Conservation (phyloP, 257 asterid genomes). For the Scutellaria baicalensis region DNA sequence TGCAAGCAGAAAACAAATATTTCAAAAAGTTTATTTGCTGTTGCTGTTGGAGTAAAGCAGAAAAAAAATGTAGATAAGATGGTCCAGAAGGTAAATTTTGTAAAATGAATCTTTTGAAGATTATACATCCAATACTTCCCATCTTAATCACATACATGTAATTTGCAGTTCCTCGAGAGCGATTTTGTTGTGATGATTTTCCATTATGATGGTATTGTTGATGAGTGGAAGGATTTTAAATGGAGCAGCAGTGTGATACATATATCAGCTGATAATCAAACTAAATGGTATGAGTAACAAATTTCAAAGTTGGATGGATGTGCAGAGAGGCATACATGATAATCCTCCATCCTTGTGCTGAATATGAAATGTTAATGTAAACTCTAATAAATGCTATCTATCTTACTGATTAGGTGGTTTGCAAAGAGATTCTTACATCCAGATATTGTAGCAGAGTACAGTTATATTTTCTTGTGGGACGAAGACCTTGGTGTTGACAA, state of each 20-base stretch:
- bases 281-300: conserved; percentile 56
- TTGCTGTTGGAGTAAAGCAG: conserved; percentile 75
- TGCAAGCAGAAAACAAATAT: conserved; percentile 35
- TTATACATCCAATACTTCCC: background rate
- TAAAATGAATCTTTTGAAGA: background rate
- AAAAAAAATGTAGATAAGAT: conserved; percentile 52
- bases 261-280: conserved; percentile 64
- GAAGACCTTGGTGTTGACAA: conserved; percentile 79
- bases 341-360: no score
- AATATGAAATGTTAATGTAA: background rate
- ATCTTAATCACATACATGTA: background rate
- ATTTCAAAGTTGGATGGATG: background rate
- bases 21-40: conserved; percentile 50
- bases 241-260: conserved; percentile 68
- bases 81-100: conserved; percentile 50
- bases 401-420: conserved; percentile 55
- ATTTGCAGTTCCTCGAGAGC: conserved; percentile 55
- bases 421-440: conserved; percentile 81
- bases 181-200: conserved; percentile 79
- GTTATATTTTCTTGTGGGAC: conserved; percentile 70
- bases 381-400: background rate
- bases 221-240: conserved; percentile 56
- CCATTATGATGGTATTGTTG: conserved; percentile 81
- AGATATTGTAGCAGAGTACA: conserved; percentile 57
- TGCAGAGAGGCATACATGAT: background rate